phyloP scores from a whole-genome alignment of 108 stramenopile species.

The Stephanodiscus triporus region DNA sequence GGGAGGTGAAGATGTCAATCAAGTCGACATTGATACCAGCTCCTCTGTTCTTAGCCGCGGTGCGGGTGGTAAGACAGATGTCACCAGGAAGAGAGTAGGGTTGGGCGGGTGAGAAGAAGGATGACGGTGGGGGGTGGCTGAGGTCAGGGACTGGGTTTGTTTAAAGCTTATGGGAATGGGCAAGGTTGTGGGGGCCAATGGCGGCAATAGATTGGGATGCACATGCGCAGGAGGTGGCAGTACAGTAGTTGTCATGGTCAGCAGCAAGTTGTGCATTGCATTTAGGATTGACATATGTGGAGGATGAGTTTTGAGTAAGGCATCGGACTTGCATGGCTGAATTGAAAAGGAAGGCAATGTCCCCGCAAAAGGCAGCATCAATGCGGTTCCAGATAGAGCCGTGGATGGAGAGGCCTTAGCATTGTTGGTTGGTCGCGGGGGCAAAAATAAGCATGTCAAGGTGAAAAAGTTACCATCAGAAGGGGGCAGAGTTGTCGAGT shows the following conservation, averaged over 20 bases:
- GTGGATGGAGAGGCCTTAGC: background rate
- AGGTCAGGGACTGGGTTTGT: background rate
- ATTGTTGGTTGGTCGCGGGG: background rate
- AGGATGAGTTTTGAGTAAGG: background rate
- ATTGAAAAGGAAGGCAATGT: background rate
- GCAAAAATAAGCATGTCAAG: conserved; percentile 12
- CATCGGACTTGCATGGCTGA: background rate
- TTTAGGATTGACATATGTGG: background rate
- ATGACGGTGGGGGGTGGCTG: background rate
- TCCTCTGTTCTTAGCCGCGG: background rate
- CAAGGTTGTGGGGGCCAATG: conserved; percentile 6
- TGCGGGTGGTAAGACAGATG: conserved; percentile 11
- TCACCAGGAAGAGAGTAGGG: conserved; percentile 11
- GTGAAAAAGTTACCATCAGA: conserved; percentile 24
- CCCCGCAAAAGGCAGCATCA: background rate
- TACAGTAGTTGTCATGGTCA: conserved; percentile 31
- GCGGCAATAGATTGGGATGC: conserved; percentile 11
- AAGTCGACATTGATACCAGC: conserved; percentile 1
- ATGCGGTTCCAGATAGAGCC: background rate
- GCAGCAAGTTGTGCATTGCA: conserved; percentile 19
- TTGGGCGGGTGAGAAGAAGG: background rate
- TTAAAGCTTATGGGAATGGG: background rate
- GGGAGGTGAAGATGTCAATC: conserved; percentile 12
- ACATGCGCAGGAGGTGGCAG: conserved; percentile 10
- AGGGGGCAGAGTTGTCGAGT: background rate